Evolutionary conservation across 495 filamentous ascomycete species (phyloP).

Genomic region (Penicillium malachiteum): DNA sequence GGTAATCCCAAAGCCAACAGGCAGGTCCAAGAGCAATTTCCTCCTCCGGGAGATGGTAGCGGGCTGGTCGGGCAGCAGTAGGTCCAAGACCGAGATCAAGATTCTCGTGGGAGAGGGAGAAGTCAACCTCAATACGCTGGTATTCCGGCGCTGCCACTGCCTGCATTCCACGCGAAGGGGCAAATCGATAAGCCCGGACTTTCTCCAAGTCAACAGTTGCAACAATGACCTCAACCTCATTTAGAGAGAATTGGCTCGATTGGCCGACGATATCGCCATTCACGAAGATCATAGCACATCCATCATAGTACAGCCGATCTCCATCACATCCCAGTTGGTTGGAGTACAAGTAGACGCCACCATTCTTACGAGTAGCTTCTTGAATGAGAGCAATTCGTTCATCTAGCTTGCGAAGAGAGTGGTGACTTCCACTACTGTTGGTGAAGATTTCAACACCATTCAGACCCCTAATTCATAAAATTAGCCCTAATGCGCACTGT

Average conservation of each 20-base stretch:
- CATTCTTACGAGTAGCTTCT: constrained; percentile 65
- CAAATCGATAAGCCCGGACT: constrained; percentile 45
- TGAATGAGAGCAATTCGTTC: constrained; percentile 68
- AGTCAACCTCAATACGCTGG: constrained; percentile 32
- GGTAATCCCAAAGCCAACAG: constrained; percentile 82
- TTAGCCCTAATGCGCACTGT: not conserved
- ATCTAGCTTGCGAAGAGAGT: constrained; percentile 72
- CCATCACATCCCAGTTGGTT: constrained; percentile 73
- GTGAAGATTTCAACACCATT: constrained; percentile 66
- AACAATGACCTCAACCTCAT: constrained; percentile 75
- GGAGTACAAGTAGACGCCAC: constrained; percentile 71
- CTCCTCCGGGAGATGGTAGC: constrained; percentile 64
- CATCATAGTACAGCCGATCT: constrained; percentile 61
- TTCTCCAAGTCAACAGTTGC: constrained; percentile 78
- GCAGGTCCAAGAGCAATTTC: constrained; percentile 69
- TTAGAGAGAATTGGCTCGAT: constrained; percentile 67
- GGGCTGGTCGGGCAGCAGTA: constrained; percentile 35
- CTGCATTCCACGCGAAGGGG: constrained; percentile 30
- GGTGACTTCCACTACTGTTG: constrained; percentile 70
- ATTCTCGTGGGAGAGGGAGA: constrained; percentile 27
- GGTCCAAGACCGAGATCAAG: constrained; percentile 30
- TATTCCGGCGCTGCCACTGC: constrained; percentile 29
- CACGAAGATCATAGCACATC: constrained; percentile 69
- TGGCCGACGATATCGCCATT: constrained; percentile 70
- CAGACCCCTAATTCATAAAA: constrained; percentile 5